Evolutionary conservation across 352 stramenopile genomes (phyloP), one percentile per base, ranked within the genome.

Genomic region (Phytophthora tentaculata): DNA sequence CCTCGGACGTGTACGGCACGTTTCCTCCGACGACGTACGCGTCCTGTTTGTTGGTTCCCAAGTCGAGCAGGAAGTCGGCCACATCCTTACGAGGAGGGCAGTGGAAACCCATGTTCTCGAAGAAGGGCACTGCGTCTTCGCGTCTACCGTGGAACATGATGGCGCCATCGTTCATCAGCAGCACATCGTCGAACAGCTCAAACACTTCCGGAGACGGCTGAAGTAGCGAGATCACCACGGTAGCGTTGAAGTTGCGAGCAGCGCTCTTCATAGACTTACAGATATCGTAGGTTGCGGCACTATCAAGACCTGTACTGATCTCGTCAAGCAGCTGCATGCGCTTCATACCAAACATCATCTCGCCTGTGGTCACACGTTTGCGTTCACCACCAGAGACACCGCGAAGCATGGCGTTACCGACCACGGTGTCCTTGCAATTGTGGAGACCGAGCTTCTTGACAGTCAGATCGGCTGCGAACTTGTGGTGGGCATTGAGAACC

Each of bases 301-400:
- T 72, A 43, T 72, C 62, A 37, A 91, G 75, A 2, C 82, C 82
- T 5, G 82, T 91, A 43, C 74, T 88, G 73, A 91, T 90, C 64
- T 90, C 76, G 69, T 98, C 92, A 29, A 97, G 74, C 0, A 50
- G 19, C 17, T 64, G 57, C 19, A 64, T 29, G 16, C 57, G 45
- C 14, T 64, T 64, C 23, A 17, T 50, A 51, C 45, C 23, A n/a
- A 64, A 26, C 5, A 56, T 41, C 57, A 64, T 64, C 28, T 64
- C 57, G 35, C 57, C 57, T n/a, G 57, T 64, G 1, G 56, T 63
- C 2, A 92, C 83, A 43, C 86, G 82, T 66, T 89, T 90, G 10
- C 80, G 69, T 26, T 94, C 83, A 8, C 86, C 84, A 13, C 86
- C 84, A 0, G 83, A 92, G 13, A 94, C 71, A 37, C 86, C 86